phyloP scores from a whole-genome alignment of 2,329 filamentous ascomycete species.

The Chaetomium sp. region DNA sequence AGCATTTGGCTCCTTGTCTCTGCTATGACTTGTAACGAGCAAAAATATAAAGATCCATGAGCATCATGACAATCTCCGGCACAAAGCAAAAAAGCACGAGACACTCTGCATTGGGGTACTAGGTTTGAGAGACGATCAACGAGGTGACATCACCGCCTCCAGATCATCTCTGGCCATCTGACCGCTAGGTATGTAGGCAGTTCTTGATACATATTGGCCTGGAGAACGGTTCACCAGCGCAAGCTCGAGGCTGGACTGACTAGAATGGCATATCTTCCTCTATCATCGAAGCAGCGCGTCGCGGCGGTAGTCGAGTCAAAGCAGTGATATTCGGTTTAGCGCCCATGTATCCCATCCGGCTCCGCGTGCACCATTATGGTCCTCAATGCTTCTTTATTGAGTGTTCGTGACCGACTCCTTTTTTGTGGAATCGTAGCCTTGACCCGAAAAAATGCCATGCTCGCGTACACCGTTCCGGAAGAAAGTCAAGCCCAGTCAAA shows the following conservation, averaged over 20 bases:
- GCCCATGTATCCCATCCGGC: conserved; percentile 30
- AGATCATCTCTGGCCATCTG: neutral
- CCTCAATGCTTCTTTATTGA: conserved; percentile 39
- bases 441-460: conserved; percentile 44
- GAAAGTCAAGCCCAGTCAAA: conserved; percentile 44
- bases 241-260: conserved; percentile 14
- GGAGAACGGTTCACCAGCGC: conserved; percentile 8
- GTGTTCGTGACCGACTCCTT: conserved; percentile 38
- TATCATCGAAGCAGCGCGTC: conserved; percentile 23
- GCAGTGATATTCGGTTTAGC: conserved; percentile 30
- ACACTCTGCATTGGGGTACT: neutral
- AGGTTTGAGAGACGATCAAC: neutral
- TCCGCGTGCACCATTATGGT: conserved; percentile 29
- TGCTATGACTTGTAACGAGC: neutral
- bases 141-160: neutral
- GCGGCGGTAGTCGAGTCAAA: conserved; percentile 30
- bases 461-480: conserved; percentile 43
- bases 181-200: neutral
- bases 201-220: neutral
- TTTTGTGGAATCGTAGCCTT: conserved; percentile 41
- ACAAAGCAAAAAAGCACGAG: neutral
- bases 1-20: neutral
- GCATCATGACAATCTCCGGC: neutral
- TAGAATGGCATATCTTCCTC: conserved; percentile 28
- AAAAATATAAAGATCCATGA: neutral